Evolutionary conservation across 2,329 filamentous ascomycete genomes (phyloP), one percentile per base, ranked within the genome.

Genomic region (Onygenales sp.): DNA sequence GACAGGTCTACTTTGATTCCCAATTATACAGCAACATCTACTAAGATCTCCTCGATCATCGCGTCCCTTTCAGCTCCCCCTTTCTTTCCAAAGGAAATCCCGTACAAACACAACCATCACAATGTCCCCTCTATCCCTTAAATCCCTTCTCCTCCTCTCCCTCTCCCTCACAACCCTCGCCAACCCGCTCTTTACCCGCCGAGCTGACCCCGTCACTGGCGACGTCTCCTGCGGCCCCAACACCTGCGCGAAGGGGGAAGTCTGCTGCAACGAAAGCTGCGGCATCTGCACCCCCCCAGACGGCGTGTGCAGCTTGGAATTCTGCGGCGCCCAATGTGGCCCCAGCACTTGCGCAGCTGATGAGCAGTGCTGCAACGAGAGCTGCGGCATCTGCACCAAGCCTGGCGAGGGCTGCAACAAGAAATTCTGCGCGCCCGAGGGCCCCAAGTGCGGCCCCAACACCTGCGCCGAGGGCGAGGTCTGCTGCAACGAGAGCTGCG

Each of bases 371-470:
- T 51, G 49, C 39, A 51, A 36, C 31, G 39, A 36, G 39, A 49
- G 46, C 35, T 49, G 46, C 46, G 46, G 46, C 14, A 49, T 49
- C 46, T 49, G 46, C 35, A 49, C 46, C 32, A 38, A 38, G 14
- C 46, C 46, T 2, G 46, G 46, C n/a, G 46, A 8, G n/a, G n/a
- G n/a, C 21, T 49, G 46, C 46, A 41, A n/a, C 46, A n/a, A 38
- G 14, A 11, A 41, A 41, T 21, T 21, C 46, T 49, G 46, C 31
- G 9, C 11, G 35, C 21, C 43, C 43, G 10, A 46, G 14, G 21
- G 5, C 7, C 27, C 32, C 13, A 31, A 38, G n/a, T 49, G 46
- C 7, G 46, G 46, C 14, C 33, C 33, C 13, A 41, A 38, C 5
- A 27, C 3, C 46, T 49, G 46, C 33, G 14, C 33, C 7, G 2